These are phyloP conservation scores for Nemania bipapillata DNA, from an alignment of 2,329 filamentous ascomycete species.

Conservation along the genomic window DNA sequence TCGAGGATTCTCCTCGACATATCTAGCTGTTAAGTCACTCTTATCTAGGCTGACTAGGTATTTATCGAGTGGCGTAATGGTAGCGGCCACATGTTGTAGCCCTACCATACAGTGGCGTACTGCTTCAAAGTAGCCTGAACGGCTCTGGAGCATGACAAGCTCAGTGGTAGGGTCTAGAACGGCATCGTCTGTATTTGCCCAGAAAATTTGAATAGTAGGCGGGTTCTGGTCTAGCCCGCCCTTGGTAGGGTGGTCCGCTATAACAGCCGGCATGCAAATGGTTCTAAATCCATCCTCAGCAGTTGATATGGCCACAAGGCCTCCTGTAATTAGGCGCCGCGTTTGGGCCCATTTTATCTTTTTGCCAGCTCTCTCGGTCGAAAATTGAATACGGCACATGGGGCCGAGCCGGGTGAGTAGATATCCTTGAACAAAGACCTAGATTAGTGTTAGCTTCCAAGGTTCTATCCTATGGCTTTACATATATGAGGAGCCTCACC, in stretches of 20 bases:
- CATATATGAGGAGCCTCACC: conserved; percentile 55
- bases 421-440: conserved; percentile 75
- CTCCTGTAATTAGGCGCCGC: conserved; percentile 63
- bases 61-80: conserved; percentile 68
- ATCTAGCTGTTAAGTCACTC: conserved; percentile 47
- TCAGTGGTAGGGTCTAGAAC: conserved; percentile 74
- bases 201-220: conserved; percentile 80
- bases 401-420: conserved; percentile 71
- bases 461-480: no score
- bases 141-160: conserved; percentile 82
- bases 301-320: conserved; percentile 64
- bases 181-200: conserved; percentile 68
- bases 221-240: conserved; percentile 71
- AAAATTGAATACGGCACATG: conserved; percentile 76
- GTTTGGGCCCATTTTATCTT: conserved; percentile 72
- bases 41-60: conserved; percentile 66
- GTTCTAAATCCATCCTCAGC: conserved; percentile 69
- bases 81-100: conserved; percentile 68
- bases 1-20: conserved; percentile 48
- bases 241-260: conserved; percentile 74
- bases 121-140: conserved; percentile 79
- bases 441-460: not conserved
- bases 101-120: conserved; percentile 77
- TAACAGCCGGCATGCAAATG: conserved; percentile 74
- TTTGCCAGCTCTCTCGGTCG: conserved; percentile 70